These are phyloP conservation scores for Hypoxylon crocopeplum DNA, from an alignment of 495 filamentous ascomycete genomes.

Conservation along the genomic window DNA sequence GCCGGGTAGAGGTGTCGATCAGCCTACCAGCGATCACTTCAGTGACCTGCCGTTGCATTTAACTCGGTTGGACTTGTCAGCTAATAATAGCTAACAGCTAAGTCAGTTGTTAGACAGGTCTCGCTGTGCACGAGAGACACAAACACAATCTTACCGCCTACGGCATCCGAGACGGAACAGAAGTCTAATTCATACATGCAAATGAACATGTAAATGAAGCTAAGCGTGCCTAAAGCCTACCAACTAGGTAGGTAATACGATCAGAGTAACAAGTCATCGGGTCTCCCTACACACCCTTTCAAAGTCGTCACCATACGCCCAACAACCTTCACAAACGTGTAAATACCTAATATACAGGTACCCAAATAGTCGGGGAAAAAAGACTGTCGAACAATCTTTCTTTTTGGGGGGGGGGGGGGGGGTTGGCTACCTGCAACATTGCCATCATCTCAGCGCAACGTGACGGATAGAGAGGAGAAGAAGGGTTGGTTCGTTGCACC, in stretches of 20 bases:
- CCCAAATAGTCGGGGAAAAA: too few relatives aligned
- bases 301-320: too few relatives aligned
- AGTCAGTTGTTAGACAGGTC: constrained; percentile 14
- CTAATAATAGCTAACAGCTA: constrained; percentile 2
- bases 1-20: constrained; percentile 1
- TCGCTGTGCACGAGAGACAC: constrained; percentile 2
- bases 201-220: too few relatives aligned
- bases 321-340: too few relatives aligned
- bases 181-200: too few relatives aligned
- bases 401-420: too few relatives aligned
- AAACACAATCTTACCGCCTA: background rate
- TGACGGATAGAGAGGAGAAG: background rate
- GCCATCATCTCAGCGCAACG: background rate
- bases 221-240: too few relatives aligned
- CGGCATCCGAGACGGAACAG: constrained; percentile 8
- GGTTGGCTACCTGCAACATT: background rate
- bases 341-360: too few relatives aligned
- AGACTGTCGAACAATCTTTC: too few relatives aligned
- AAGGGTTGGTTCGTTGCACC: constrained; percentile 2
- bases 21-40: background rate
- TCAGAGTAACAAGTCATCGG: too few relatives aligned
- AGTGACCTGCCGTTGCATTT: background rate
- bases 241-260: too few relatives aligned
- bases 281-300: too few relatives aligned
- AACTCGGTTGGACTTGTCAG: constrained; percentile 5